These are phyloP conservation scores for Gastrodia elata DNA, from an alignment of 106 monocot species.

Conservation along the genomic window DNA sequence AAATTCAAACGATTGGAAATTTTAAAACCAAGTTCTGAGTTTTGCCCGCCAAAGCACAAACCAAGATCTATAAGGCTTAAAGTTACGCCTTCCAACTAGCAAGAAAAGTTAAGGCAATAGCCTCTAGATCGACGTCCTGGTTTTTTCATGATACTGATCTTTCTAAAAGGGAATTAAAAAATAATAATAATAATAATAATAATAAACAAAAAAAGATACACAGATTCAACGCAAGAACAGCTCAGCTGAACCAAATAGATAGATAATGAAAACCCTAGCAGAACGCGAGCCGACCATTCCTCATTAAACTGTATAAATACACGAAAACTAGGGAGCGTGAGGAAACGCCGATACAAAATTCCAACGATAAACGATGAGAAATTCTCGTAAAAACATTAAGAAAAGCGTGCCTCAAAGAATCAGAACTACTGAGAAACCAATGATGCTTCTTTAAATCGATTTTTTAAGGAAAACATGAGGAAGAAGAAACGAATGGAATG, in stretches of 20 bases:
- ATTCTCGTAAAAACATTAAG: not conserved
- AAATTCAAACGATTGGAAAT: not conserved
- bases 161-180: not conserved
- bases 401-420: not conserved
- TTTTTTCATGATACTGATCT: not conserved
- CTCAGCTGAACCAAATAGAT: not conserved
- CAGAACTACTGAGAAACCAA: too few relatives aligned
- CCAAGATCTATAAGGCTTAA: not conserved
- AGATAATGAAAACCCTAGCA: slow-evolving; percentile 2
- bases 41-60: not conserved
- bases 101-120: not conserved
- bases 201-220: not conserved
- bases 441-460: not conserved
- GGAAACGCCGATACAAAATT: not conserved
- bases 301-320: not conserved
- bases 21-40: not conserved
- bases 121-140: not conserved
- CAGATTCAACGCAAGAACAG: not conserved
- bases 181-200: too few relatives aligned
- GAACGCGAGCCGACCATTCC: not conserved
- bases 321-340: too few relatives aligned
- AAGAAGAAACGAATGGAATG: not conserved
- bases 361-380: not conserved
- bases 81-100: not conserved
- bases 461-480: not conserved